Base-by-base conservation (phyloP, 2,329 filamentous ascomycete genomes). In the Dryadomyces sulphureus region DNA sequence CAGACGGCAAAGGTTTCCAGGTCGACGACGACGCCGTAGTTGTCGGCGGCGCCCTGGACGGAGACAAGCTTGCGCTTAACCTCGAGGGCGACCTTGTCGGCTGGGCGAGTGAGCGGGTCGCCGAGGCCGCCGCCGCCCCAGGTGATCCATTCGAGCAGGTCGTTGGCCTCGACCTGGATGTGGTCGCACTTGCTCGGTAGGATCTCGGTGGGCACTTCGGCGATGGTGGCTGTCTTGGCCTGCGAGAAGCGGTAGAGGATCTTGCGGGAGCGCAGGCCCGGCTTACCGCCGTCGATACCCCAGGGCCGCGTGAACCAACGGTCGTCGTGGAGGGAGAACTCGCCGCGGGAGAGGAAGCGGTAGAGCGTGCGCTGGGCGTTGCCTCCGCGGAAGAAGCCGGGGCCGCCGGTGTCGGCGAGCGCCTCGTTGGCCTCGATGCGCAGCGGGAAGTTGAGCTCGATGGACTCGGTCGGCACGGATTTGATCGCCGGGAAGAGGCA, bases 401-500 rank as follows among this genome's bases (percentile, higher is more conserved):
- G 56, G 0, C 68, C 68, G 9, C 68, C 67, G n/a, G 62, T 67
- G 47, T 71, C 67, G 2, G 65, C 58, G 2, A 71, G 57, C 5
- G 64, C 64, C 50, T 70, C 64, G 48, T 70, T 70, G 1, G 62
- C 65, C 49, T 72, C 67, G 45, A 71, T 63, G 17, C 66, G 61
- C 11, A 70, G 59, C 2, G 67, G 68, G 50, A 65, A 70, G 46
- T 68, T 66, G 4, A 69, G 54, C 50, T 70, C 68, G 39, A 68
- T 65, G 42, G 61, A 66, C 53, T 72, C 68, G 0, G 65, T 66
- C 0, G 67, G 68, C 22, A 70, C 68, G 1, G 63, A 66, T 49
- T 70, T 72, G 56, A 71, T 70, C 2, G 66, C 65, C 0, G 68
- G 67, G 54, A 70, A 71, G 3, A 72, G 56, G 41, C 67, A 70